Base-by-base conservation (phyloP, 768 basidiomycete genomes). In the Suillus alpinus region DNA sequence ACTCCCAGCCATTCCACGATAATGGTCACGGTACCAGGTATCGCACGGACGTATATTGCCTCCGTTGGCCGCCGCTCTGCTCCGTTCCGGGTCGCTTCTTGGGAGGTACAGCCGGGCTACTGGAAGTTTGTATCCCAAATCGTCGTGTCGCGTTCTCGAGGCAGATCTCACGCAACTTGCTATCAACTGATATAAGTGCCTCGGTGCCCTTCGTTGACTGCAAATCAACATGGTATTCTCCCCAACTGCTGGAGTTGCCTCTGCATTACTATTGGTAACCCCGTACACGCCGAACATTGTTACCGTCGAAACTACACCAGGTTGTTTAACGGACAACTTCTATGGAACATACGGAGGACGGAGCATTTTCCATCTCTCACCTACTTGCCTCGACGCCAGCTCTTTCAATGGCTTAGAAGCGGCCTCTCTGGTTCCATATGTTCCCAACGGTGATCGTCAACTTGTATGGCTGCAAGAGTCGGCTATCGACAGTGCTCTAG, bases 401-500 rank as follows among this genome's bases (percentile, higher is more conserved):
- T 37, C 58, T 14, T 36, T 65, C 66, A 50, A 68, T 52, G 39
- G 66, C 71, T 44, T 77, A 69, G 53, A 59, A 61, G 18, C 66
- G 66, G 36, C 76, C 67, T 44, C 65, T 68, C 39, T 79, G 47
- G 46, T 68, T 10, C 68, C 69, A 56, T 65, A 69, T 37, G 37
- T 55, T 26, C 52, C 70, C 59, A 55, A 70, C 39, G 14, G 51
- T 41, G 65, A 70, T 50, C 68, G 77, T 32, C 80, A 82, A 58
- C 80, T 88, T 31, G 80, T 87, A 6, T 88, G 86, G 88, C 62
- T 89, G 6, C 81, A 87, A 63, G 80, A 86, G 59, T 74, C 80
- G 40, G 76, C 80, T 8, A 68, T 87, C 49, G 86, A 88, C 32
- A 62, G 67, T 7, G 60, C 73, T n/a, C 69, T 87, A 40, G 69